Evolutionary conservation across 2,329 filamentous ascomycete species (phyloP), one percentile per base, ranked within the genome.

Genomic region (Penicillium sp.): DNA sequence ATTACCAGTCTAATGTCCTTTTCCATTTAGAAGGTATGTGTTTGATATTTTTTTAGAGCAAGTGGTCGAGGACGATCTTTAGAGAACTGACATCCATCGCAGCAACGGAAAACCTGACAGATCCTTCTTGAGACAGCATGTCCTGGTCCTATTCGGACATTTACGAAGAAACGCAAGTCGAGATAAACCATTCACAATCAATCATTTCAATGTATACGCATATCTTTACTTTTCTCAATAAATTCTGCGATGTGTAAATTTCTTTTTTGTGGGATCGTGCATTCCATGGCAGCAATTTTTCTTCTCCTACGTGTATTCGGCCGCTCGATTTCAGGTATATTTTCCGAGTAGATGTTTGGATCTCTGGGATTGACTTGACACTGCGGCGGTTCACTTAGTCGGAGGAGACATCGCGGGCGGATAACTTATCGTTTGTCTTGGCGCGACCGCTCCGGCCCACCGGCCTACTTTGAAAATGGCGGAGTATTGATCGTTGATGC

Each of bases 1-100:
- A 97, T 72, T 98, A 98, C 68, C 90, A 96, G 69, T 95, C 90
- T 9, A 98, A 97, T 61, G 91, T 97, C 11, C 75, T 97, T 5
- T 97, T 98, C 68, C 93, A 98, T 62, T 78, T 98, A 5, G 93
- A 97, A 83, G 93, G 93, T 94, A 76, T 57, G 43, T 34, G 27
- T n/a, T 13, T n/a, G 18, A 2, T 39, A 4, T 9, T 28, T 5
- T 11, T 3, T 8, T 9, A 28, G 18, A 9, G 4, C 4, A 29
- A 11, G 4, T 9, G 5, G 13, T 13, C 12, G 9, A 11, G 13
- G 44, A 32, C 29, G 29, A 11, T 7, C 29, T 32, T 7, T 5
- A 32, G 11, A 11, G 7, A 32, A 11, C 26, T 49, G 50, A 40
- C 47, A 12, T n/a, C 36, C 2, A 25, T 8, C 36, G 12, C 56